phyloP scores from a whole-genome alignment of 2,329 filamentous ascomycete genomes.

The Incumbomyces lentus region DNA sequence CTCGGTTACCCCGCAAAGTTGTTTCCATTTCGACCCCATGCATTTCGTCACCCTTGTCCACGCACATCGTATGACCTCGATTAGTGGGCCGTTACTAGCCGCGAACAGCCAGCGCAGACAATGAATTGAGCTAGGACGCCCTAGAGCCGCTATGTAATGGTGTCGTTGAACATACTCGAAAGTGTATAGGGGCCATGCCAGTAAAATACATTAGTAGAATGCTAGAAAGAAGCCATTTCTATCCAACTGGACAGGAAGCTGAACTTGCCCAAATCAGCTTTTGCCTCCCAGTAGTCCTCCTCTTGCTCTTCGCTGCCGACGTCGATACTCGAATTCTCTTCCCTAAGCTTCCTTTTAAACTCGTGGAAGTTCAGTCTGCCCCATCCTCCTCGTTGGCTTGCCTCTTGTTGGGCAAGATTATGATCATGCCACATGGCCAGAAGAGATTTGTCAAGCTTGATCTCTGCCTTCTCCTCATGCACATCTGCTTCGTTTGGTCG shows the following conservation, averaged over 20 bases:
- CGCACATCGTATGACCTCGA: too few relatives aligned
- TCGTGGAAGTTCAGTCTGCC: slow-evolving; percentile 62
- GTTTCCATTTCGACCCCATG: too few relatives aligned
- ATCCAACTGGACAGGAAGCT: slow-evolving; percentile 80
- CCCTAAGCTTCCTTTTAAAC: slow-evolving; percentile 64
- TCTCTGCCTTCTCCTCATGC: slow-evolving; percentile 16
- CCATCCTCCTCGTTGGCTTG: slow-evolving; percentile 37
- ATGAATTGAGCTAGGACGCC: too few relatives aligned
- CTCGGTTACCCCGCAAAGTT: too few relatives aligned
- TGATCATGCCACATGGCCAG: slow-evolving; percentile 42
- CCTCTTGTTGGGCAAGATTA: slow-evolving; percentile 57
- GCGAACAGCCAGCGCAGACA: too few relatives aligned
- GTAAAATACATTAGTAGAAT: too few relatives aligned
- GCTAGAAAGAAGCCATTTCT: slow-evolving; percentile 56
- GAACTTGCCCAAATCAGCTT: slow-evolving; percentile 18
- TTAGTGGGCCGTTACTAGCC: too few relatives aligned
- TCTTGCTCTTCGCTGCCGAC: not conserved
- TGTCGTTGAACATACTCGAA: too few relatives aligned
- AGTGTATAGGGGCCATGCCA: too few relatives aligned
- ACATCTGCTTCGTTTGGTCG: slow-evolving; percentile 30
- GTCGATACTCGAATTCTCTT: slow-evolving; percentile 9
- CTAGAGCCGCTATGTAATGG: too few relatives aligned
- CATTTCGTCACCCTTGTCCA: too few relatives aligned
- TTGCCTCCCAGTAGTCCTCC: slow-evolving; percentile 15
- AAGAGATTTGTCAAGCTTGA: slow-evolving; percentile 13